Conservation (phyloP, 192 early-diverging fungal species). For the Backusella sp. region DNA sequence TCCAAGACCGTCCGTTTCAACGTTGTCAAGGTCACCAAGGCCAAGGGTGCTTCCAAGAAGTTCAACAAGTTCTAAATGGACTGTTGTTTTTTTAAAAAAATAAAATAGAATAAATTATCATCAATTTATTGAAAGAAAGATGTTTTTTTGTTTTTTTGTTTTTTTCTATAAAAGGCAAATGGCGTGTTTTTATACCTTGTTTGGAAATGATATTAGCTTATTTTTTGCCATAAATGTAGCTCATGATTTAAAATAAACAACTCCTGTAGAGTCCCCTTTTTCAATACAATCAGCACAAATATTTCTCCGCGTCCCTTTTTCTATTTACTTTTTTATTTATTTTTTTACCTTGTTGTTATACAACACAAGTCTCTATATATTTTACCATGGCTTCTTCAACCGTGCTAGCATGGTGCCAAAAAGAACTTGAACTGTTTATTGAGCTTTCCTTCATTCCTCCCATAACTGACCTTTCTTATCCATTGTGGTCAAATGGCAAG, state of each 20-base stretch:
- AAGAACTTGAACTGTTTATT: conserved; percentile 6
- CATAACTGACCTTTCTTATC: conserved; percentile 8
- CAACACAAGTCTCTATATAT: background rate
- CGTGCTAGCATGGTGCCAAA: conserved; percentile 22
- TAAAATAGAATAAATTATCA: background rate
- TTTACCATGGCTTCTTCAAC: background rate
- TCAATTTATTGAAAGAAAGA: background rate
- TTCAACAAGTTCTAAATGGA: conserved; percentile 87
- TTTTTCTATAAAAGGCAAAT: conserved; percentile 2
- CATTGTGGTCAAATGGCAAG: background rate
- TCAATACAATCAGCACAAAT: background rate
- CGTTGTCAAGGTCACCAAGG: conserved; percentile 95
- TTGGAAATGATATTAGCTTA: background rate
- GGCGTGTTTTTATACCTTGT: background rate
- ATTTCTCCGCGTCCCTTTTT: conserved; percentile 12
- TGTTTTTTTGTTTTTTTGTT: background rate
- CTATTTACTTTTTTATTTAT: background rate
- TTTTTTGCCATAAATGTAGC: background rate
- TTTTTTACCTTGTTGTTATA: background rate
- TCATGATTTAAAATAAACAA: conserved; percentile 4
- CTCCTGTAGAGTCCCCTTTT: conserved; percentile 3
- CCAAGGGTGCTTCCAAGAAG: conserved; percentile 78
- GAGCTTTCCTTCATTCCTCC: conserved; percentile 19
- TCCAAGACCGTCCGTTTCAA: conserved; percentile 99
- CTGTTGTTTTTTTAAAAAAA: background rate